Base-by-base conservation (phyloP, 768 basidiomycete species). In the Candolleomyces efflorescens region DNA sequence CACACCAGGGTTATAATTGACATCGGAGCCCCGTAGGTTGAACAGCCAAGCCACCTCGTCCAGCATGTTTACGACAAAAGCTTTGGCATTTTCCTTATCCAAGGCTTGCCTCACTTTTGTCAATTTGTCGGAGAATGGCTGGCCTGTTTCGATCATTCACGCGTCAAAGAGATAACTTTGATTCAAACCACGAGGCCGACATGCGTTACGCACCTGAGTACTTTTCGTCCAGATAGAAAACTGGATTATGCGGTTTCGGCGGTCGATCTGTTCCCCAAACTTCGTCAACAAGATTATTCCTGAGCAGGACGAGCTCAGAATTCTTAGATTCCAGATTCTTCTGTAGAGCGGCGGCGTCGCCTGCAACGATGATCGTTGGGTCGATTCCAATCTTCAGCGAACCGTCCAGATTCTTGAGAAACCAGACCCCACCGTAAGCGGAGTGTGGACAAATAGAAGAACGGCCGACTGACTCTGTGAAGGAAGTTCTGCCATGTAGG, bases 31-130 rank as follows among this genome's bases (percentile, higher is more conserved):
- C 60, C 96, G 86, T 32, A 99, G 76, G 70, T 98, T 95, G 75
- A 93, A 91, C 41, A 94, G 68, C 94, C 94, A 98, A 0, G 93
- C 94, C 51, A 96, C 85, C 69, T 98, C 96, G 69, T 98, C 96
- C 20, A 98, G 82, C 79, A 89, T 86, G n/a, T 81, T 88, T 3
- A 98, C 81, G 1, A 96, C 86, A 43, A 91, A 70, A 1, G 89
- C 93, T 62, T 85, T 81, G n/a, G 73, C 74, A 20, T 84, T 81
- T 64, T 84, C 79, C 75, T 83, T 84, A 55, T 68, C 64, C 54
- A 96, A 62, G 59, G 88, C 85, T 56, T 84, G 79, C 36, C 92
- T 79, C 5, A 93, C 72, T 18, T 76, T 73, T 17, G 72, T 71
- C 41, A 99, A 75, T 71, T 99, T 99, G 26, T 82, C 79, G 37